Base-by-base conservation (phyloP, 2,329 filamentous ascomycete genomes). In the Chrysoporthe deuterocubensis region DNA sequence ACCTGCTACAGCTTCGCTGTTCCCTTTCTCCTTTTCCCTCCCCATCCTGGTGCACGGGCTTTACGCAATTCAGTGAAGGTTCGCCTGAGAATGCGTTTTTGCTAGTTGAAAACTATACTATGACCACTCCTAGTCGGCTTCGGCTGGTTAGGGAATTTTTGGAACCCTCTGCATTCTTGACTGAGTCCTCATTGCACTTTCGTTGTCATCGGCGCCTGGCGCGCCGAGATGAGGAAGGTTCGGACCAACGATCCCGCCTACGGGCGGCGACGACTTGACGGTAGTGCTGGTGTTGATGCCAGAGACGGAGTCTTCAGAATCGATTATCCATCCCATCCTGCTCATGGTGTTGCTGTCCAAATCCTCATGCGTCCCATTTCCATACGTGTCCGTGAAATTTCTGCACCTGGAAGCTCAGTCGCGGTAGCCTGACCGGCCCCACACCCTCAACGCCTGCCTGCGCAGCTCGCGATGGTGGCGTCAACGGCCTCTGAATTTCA, bases 61-160 rank as follows among this genome's bases (percentile, higher is more conserved):
- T 90, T 91, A 92, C 86, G 89, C 87, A 87, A 90, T 88, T 87
- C 89, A 90, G 89, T 93, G 91, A 93, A 89, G 91, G 92, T 90
- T 89, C 87, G 89, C 93, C 91, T 88, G 91, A 93, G 90, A 88
- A 87, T 86, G 87, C 87, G 86, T 92, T 92, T 92, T 92, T 93
- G 91, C 91, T 93, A 92, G 90, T 92, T 92, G 90, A 92, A 92
- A 92, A 92, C 90, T 92, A 92, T 84, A 85, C 84, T 85, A 87
- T 91, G 90, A 92, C 90, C 85, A 85, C 91, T 94, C 84, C 84
- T 85, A 81, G 75, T 85, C 87, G 88, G 89, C 86, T 87, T 85
- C 83, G 83, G 86, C 84, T 85, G 86, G 87, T 82, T 83, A 86
- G 85, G 90, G 91, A 93, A 93, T 93, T 90, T 93, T 93, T 93